phyloP scores from a whole-genome alignment of 768 basidiomycete species.

The Collybia sp. region DNA sequence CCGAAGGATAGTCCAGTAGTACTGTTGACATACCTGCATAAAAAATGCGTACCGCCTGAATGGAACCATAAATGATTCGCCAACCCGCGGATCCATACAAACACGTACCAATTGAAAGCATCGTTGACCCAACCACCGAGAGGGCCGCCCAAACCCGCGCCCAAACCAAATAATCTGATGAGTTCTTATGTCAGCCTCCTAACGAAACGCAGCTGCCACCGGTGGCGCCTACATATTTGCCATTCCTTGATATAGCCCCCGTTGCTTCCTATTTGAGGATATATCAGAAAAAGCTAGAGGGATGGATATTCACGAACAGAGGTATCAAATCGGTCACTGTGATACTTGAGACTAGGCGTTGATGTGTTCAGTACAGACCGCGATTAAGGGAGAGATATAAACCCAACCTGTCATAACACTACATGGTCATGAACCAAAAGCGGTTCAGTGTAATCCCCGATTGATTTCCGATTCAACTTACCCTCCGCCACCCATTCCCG shows the following conservation, averaged over 20 bases:
- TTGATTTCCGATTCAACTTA: constrained; percentile 34
- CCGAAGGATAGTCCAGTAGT: not conserved
- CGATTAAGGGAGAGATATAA: constrained; percentile 10
- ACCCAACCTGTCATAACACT: constrained; percentile 80
- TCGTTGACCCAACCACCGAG: constrained; percentile 86
- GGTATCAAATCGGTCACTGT: constrained; percentile 88
- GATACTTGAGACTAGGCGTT: constrained; percentile 66
- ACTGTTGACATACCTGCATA: constrained; percentile 56
- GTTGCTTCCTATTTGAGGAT: constrained; percentile 53
- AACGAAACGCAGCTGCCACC: constrained; percentile 2
- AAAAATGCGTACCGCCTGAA: constrained; percentile 82
- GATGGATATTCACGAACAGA: constrained; percentile 45
- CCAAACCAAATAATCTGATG: constrained; percentile 74
- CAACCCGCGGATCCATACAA: constrained; percentile 3
- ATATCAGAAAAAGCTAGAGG: constrained; percentile 2
- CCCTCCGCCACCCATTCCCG: constrained; percentile 93
- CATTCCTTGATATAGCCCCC: constrained; percentile 90
- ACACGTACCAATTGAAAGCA: constrained; percentile 73
- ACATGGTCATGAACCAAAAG: constrained; percentile 18
- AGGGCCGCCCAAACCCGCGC: constrained; percentile 77
- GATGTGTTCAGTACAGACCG: constrained; percentile 17
- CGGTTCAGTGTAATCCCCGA: constrained; percentile 14
- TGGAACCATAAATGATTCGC: constrained; percentile 2
- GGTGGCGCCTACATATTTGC: constrained; percentile 66
- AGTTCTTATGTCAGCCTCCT: not conserved